Conservation (phyloP, 2,329 filamentous ascomycete species). For the Xylaria multiplex region DNA sequence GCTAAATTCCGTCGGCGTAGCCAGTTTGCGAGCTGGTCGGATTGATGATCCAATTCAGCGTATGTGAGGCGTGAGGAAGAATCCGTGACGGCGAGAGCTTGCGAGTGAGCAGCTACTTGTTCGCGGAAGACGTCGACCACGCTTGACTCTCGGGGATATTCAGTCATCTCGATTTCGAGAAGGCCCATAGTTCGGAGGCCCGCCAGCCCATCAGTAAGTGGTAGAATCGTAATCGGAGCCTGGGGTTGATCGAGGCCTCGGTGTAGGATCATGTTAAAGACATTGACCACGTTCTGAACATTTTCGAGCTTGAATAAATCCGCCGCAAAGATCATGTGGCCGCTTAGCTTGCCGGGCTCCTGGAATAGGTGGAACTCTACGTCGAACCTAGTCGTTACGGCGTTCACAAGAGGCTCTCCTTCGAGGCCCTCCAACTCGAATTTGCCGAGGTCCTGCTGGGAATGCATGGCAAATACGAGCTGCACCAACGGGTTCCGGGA, state of each 20-base stretch:
- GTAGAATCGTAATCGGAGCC: constrained; percentile 20
- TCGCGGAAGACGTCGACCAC: constrained; percentile 30
- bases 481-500: constrained; percentile 31
- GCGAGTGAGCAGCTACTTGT: constrained; percentile 13
- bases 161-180: constrained; percentile 16
- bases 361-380: constrained; percentile 29
- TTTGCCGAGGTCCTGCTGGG: constrained; percentile 29
- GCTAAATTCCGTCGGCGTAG: constrained; percentile 24
- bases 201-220: constrained; percentile 23
- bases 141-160: constrained; percentile 27
- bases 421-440: constrained; percentile 25
- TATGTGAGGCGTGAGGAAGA: constrained; percentile 26
- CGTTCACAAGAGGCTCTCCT: constrained; percentile 16
- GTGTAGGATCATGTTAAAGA: constrained; percentile 21
- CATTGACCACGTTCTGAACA: constrained; percentile 17
- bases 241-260: constrained; percentile 23
- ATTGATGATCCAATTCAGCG: constrained; percentile 26
- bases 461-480: constrained; percentile 29
- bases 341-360: constrained; percentile 17
- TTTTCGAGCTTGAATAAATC: constrained; percentile 28
- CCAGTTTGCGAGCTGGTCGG: constrained; percentile 23
- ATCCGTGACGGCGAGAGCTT: constrained; percentile 26
- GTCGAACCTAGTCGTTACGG: constrained; percentile 26
- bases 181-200: constrained; percentile 15
- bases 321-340: constrained; percentile 22